Percentiles rank a stretch among this genome's conserved stretches.
phyloP scores from a whole-genome alignment of 116 monocot genomes.

The Zostera marina region DNA sequence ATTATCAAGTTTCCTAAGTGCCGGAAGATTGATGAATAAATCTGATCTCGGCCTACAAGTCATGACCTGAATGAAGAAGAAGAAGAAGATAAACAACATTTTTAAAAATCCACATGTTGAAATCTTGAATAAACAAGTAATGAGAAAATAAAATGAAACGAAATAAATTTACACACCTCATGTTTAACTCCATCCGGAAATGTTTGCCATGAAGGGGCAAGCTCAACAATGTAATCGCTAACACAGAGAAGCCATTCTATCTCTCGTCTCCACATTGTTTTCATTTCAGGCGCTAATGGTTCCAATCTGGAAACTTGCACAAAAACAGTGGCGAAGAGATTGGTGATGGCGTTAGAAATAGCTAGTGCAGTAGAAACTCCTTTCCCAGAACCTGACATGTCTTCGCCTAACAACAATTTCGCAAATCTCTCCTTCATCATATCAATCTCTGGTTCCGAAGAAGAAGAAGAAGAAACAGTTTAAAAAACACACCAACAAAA shows the following conservation, averaged over 20 bases:
- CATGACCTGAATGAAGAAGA: no score
- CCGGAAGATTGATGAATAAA: constrained; percentile 74
- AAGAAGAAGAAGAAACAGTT: background rate
- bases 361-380: constrained; percentile 74
- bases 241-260: constrained; percentile 87
- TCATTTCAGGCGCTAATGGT: constrained; percentile 68
- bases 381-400: constrained; percentile 87
- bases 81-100: constrained; percentile 1
- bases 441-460: constrained; percentile 33
- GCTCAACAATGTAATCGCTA: constrained; percentile 83
- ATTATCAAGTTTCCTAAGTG: constrained; percentile 64
- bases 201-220: constrained; percentile 67
- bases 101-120: background rate
- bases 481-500: background rate
- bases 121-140: background rate
- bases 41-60: constrained; percentile 58
- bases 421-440: constrained; percentile 96
- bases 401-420: constrained; percentile 77
- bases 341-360: constrained; percentile 82
- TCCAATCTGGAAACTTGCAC: constrained; percentile 75
- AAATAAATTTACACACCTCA: constrained; percentile 30
- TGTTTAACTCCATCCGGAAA: constrained; percentile 77
- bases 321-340: constrained; percentile 84
- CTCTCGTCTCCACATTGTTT: constrained; percentile 82
- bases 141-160: no score